Evolutionary conservation across 2,329 filamentous ascomycete species (phyloP).

Genomic region (Fusarium mexicanum): DNA sequence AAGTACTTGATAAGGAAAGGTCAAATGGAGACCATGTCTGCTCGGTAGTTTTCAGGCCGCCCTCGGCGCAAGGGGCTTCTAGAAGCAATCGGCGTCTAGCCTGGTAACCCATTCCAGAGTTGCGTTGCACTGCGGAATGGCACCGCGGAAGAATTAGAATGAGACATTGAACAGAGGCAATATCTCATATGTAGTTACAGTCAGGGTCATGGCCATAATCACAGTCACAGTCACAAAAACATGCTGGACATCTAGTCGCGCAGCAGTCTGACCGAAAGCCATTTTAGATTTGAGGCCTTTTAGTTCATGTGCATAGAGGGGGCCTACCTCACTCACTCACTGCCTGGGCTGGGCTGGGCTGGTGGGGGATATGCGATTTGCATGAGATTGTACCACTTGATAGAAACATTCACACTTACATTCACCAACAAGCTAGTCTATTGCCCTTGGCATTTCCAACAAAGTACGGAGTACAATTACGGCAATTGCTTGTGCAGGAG

Average conservation of each 20-base stretch:
- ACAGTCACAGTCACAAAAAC: neutral
- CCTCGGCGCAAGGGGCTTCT: constrained; percentile 6
- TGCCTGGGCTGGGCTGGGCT: neutral
- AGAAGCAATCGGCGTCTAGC: constrained; percentile 11
- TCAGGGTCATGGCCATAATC: neutral
- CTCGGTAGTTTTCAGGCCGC: constrained; percentile 4
- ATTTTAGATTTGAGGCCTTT: constrained; percentile 22
- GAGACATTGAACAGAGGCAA: neutral
- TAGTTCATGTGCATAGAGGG: neutral
- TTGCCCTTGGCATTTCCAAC: neutral
- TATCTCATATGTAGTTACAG: neutral
- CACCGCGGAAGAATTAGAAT: neutral
- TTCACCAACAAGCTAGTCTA: neutral
- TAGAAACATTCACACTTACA: neutral
- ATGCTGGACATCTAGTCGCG: neutral
- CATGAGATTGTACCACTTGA: neutral
- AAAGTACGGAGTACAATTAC: neutral
- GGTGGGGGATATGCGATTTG: neutral
- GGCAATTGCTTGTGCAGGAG: neutral
- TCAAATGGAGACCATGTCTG: neutral
- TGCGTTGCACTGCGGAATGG: neutral
- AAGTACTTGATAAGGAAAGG: constrained; percentile 1
- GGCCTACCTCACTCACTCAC: neutral
- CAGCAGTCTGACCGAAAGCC: constrained; percentile 12
- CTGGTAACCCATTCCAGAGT: neutral